Base-by-base conservation (phyloP, 2,329 filamentous ascomycete species). In the Colletotrichum eremochloae region DNA sequence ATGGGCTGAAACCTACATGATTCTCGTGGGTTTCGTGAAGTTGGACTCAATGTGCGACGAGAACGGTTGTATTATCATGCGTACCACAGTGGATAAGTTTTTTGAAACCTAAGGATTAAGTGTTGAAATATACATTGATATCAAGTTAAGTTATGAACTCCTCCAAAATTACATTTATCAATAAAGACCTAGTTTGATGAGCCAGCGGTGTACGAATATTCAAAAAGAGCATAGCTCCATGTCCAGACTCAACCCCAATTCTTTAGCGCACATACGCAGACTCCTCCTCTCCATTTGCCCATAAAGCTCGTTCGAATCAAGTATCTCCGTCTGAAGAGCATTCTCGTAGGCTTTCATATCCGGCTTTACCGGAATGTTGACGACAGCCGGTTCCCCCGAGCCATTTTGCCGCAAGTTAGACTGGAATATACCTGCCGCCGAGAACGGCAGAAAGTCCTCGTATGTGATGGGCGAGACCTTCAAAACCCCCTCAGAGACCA, bases 371-470 rank as follows among this genome's bases (percentile, higher is more conserved):
- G 48, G 11, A 24, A 55, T 44, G 7, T 33, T 33, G 5, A 20
- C 24, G 15, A 69, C 40, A 8, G 56, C 61, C 15, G 60, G 44
- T 33, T 55, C 50, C 5, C 71, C 62, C 9, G 64, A 46, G 15
- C 44, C 31, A 20, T n/a, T 56, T 18, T 64, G 48, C 8, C 64
- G 65, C 6, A 86, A 75, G 29, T 86, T 87, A 0, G 84, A 86
- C 50, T 82, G 82, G 72, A 87, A 87, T 50, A 88, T 88, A 0
- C 86, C 86, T 0, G 85, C 86, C 0, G 86, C 87, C 1, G 85
- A 87, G 2, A 89, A 76, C 0, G 87, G 87, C 5, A 89, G 77
- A 60, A 88, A 89, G 66, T 88, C 87, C 69, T 89, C 87, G 68
- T 89, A 89, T 0, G 83, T 87, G 24, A 88, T 81, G 2, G 87